A percentile compares a stretch with the other conserved stretches of the same genome.
These are phyloP conservation scores for Neurospora sp. DNA, from an alignment of 495 filamentous ascomycete species.

Conservation along the genomic window DNA sequence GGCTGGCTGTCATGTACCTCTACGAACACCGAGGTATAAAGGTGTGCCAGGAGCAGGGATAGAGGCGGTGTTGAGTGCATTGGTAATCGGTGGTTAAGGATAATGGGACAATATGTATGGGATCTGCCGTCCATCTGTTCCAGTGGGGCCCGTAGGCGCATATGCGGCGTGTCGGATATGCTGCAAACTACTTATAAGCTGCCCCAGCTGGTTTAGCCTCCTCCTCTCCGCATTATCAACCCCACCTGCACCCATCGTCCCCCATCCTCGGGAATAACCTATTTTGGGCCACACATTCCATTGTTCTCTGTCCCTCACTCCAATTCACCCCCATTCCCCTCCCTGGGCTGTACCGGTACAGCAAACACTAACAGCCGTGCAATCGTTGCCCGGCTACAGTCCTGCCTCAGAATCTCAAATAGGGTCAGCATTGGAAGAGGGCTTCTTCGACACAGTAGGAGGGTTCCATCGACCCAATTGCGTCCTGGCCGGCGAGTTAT, in stretches of 20 bases:
- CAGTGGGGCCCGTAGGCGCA: background rate
- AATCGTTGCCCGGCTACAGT: background rate
- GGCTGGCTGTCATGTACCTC: background rate
- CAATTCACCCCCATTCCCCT: background rate
- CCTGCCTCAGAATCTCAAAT: background rate
- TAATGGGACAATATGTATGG: background rate
- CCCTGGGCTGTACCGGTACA: background rate
- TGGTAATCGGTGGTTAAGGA: background rate
- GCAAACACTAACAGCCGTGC: background rate
- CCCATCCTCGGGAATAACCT: slow-evolving; percentile 1
- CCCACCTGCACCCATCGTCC: slow-evolving; percentile 2
- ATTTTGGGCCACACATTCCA: slow-evolving; percentile 4
- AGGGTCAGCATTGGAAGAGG: background rate
- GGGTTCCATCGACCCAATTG: background rate
- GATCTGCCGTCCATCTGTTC: background rate
- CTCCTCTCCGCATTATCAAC: slow-evolving; percentile 7
- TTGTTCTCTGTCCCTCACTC: slow-evolving; percentile 1
- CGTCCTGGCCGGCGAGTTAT: background rate
- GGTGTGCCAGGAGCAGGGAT: background rate
- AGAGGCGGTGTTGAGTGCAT: background rate
- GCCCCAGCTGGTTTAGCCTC: slow-evolving; percentile 10
- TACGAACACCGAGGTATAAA: background rate
- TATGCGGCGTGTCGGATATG: slow-evolving; percentile 7
- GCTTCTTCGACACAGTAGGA: background rate
- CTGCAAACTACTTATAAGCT: slow-evolving; percentile 11